Base-by-base conservation (phyloP, 768 basidiomycete genomes). In the Macrolepiota dolichaula region DNA sequence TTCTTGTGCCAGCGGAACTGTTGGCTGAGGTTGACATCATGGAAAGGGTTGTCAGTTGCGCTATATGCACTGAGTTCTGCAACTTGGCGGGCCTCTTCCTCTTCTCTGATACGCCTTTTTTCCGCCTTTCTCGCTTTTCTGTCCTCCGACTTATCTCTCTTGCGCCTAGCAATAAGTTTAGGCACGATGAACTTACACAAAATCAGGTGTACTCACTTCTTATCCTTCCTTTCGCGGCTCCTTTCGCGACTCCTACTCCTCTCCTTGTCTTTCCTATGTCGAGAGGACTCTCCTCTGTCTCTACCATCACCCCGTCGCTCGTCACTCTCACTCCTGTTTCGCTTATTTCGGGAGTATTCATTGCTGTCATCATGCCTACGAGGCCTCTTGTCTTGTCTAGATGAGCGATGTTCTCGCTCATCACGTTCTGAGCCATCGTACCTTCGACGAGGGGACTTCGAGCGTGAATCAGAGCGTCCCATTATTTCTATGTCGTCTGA, bases 1-100 rank as follows among this genome's bases (percentile, higher is more conserved):
- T 99, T 99, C 81, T 99, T 99, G 77, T 95, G 92, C 97, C 97
- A 99, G 61, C 91, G 87, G 74, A 99, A 99, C 72, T 96, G 94
- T 70, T 98, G 93, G 22, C 88, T 90, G 35, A 98, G 88, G 73
- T 98, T 98, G 63, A 93, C 88, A 68, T 98, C 97, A 75, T 97
- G 94, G 79, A 98, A 99, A 0, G 97, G 97, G 70, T 98, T 99
- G 80, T 98, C 96, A 12, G 88, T 87, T 51, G 95, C 92, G 66
- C 94, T 95, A 79, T 98, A 98, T 65, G 97, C 90, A 65, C 94
- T 96, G 46, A 98, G 83, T 74, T 98, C 96, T 10, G 94, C 94
- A 15, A 97, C 89, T 67, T 91, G 88, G 27, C 96, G 88, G 24
- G 92, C 89, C 69, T 97, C 94, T 67, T 96, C 95, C 65, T 94